phyloP scores from a whole-genome alignment of 1,139 yeast species.

The Blastobotrys proliferans region DNA sequence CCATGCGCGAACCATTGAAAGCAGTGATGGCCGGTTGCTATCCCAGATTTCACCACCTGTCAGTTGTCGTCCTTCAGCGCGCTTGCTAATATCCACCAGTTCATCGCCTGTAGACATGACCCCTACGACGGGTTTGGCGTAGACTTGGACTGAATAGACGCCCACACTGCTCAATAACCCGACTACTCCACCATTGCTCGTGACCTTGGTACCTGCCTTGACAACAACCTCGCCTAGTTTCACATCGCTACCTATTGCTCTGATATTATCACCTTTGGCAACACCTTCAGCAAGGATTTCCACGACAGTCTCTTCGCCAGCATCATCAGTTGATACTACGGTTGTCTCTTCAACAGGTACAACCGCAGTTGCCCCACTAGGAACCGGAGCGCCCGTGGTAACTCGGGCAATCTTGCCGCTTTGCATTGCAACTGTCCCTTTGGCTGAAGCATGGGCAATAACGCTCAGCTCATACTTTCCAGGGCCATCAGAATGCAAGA shows the following conservation, averaged over 20 bases:
- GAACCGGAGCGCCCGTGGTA: slow-evolving; percentile 53
- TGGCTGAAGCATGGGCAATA: slow-evolving; percentile 43
- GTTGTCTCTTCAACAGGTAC: slow-evolving; percentile 49
- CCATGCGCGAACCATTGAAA: slow-evolving; percentile 33
- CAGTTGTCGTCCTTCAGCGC: slow-evolving; percentile 16
- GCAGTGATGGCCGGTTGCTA: slow-evolving; percentile 44
- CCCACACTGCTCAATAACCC: slow-evolving; percentile 47
- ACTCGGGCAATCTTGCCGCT: slow-evolving; percentile 41
- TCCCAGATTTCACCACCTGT: slow-evolving; percentile 45
- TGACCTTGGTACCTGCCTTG: slow-evolving; percentile 35
- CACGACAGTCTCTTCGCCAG: slow-evolving; percentile 38
- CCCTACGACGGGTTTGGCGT: slow-evolving; percentile 41
- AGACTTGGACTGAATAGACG: slow-evolving; percentile 35
- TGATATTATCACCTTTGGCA: slow-evolving; percentile 40
- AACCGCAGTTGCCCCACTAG: slow-evolving; percentile 48
- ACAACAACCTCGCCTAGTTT: slow-evolving; percentile 37
- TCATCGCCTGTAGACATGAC: slow-evolving; percentile 51
- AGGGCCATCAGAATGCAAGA: slow-evolving; percentile 41
- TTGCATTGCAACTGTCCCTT: slow-evolving; percentile 21
- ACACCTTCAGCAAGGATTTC: slow-evolving; percentile 32
- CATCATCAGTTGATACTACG: slow-evolving; percentile 33
- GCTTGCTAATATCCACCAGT: slow-evolving; percentile 34
- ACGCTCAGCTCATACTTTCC: slow-evolving; percentile 40
- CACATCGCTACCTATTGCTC: slow-evolving; percentile 46
- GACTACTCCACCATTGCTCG: slow-evolving; percentile 45